Evolutionary conservation across 2,329 filamentous ascomycete genomes (phyloP).

Genomic region (Aspergillus sp.): DNA sequence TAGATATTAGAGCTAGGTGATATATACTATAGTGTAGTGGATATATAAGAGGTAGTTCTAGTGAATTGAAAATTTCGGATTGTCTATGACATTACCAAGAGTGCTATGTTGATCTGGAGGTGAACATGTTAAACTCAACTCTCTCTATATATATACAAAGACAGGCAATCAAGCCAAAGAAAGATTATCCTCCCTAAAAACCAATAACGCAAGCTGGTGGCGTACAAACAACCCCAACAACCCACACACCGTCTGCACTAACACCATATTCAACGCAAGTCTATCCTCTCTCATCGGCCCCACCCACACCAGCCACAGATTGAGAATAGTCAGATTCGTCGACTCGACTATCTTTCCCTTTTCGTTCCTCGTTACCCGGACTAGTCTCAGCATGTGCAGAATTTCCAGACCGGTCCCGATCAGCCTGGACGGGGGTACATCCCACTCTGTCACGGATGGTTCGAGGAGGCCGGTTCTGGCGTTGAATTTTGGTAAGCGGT

Average conservation of each 20-base stretch:
- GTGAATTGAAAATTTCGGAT: background rate
- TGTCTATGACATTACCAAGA: background rate
- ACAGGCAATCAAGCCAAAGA: conserved; percentile 38
- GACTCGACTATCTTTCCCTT: conserved; percentile 70
- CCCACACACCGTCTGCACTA: conserved; percentile 72
- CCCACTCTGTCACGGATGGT: conserved; percentile 76
- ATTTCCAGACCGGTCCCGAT: conserved; percentile 63
- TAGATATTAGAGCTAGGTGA: background rate
- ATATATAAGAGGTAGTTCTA: background rate
- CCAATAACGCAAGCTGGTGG: conserved; percentile 76
- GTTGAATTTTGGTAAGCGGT: conserved; percentile 87
- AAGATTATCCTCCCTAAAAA: conserved; percentile 85
- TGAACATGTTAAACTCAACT: conserved; percentile 1
- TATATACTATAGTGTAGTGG: background rate
- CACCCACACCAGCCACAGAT: conserved; percentile 94
- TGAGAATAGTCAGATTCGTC: conserved; percentile 88
- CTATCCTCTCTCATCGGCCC: conserved; percentile 85
- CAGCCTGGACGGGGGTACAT: conserved; percentile 61
- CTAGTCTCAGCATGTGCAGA: conserved; percentile 62
- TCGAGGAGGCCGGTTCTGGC: conserved; percentile 78
- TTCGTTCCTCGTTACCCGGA: conserved; percentile 64
- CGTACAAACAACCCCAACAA: conserved; percentile 79
- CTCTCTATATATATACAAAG: conserved; percentile 7
- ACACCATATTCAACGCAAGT: conserved; percentile 72
- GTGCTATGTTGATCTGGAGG: background rate